phyloP scores from a whole-genome alignment of 2,329 filamentous ascomycete species.

The Ophiostoma triangulosporum region DNA sequence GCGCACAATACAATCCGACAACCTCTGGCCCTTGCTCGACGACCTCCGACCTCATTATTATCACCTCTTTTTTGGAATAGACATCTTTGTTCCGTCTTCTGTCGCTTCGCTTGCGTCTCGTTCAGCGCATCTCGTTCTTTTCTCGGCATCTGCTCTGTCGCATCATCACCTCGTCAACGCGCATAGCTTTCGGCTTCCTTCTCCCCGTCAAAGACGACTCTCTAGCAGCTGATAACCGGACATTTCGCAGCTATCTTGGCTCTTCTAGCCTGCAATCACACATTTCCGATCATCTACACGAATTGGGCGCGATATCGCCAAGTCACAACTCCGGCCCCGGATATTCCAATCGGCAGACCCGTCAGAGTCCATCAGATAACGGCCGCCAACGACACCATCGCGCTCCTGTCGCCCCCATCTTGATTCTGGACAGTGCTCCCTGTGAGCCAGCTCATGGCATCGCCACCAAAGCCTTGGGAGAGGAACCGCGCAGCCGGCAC shows the following conservation, averaged over 20 bases:
- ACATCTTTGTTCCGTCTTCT: neutral
- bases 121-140: neutral
- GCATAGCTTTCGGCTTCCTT: neutral
- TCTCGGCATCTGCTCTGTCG: too few relatives aligned
- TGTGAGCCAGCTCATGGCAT: conserved; percentile 39
- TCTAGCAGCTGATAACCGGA: too few relatives aligned
- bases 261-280: neutral
- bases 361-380: neutral
- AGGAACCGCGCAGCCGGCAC: conserved; percentile 46
- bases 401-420: neutral
- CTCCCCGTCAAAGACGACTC: neutral
- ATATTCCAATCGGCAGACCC: neutral
- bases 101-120: too few relatives aligned
- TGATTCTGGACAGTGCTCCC: neutral
- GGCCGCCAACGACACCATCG: neutral
- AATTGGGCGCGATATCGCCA: neutral
- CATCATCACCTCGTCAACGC: neutral
- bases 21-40: too few relatives aligned
- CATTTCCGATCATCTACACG: neutral
- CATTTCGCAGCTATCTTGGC: too few relatives aligned
- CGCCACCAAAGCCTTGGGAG: conserved; percentile 97
- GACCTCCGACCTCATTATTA: neutral
- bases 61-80: neutral
- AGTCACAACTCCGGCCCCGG: neutral
- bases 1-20: neutral